Evolutionary conservation across 257 asterid species (phyloP).

Genomic region (Orobanche coerulescens): DNA sequence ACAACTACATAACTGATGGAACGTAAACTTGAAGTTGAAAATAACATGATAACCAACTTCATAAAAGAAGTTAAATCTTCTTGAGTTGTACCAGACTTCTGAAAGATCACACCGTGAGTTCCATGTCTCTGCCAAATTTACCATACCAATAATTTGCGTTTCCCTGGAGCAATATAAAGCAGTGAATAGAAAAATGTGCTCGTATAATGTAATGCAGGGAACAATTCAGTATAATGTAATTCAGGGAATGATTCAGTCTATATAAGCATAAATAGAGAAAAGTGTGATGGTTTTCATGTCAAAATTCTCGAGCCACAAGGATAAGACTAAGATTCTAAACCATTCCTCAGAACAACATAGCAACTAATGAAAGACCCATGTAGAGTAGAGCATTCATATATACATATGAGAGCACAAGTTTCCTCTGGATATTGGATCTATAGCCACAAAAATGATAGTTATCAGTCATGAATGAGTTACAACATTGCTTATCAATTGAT

Average conservation of each 20-base stretch:
- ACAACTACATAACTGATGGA: background rate
- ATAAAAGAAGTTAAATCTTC: background rate
- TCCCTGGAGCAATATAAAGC: background rate
- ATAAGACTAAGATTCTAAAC: slow-evolving; percentile 1
- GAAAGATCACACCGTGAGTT: background rate
- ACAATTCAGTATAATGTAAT: background rate
- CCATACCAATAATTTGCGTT: background rate
- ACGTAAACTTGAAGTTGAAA: background rate
- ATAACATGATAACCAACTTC: background rate
- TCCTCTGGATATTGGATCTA: slow-evolving; percentile 4
- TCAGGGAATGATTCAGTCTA: background rate
- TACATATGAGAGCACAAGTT: background rate
- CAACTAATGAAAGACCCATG: background rate
- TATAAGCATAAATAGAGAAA: background rate
- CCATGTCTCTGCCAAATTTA: background rate
- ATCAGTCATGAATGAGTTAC: slow-evolving; percentile 37
- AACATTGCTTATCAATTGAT: slow-evolving; percentile 30
- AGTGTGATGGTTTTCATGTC: background rate
- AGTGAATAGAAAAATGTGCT: too few relatives aligned
- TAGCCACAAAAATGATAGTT: slow-evolving; percentile 9
- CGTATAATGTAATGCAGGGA: too few relatives aligned
- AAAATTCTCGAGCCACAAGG: slow-evolving; percentile 12
- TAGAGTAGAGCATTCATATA: background rate
- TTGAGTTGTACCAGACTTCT: background rate
- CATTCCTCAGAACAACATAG: background rate